Percentiles rank a stretch among this genome's conserved stretches.
Evolutionary conservation across 306 rosid genomes (phyloP).

Genomic region (Sindora glabra): DNA sequence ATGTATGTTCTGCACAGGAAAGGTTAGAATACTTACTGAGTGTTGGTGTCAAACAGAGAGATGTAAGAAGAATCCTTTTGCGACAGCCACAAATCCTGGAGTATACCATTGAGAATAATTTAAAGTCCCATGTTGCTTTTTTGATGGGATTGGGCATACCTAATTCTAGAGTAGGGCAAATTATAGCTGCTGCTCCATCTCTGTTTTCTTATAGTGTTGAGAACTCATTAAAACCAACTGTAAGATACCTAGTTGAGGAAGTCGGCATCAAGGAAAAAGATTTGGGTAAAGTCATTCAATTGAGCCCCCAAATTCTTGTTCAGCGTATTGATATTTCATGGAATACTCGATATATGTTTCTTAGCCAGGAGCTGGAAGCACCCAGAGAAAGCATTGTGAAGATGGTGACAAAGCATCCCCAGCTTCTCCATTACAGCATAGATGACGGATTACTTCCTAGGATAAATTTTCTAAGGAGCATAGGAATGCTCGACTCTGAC

Average conservation of each 20-base stretch:
- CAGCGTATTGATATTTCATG: conserved; percentile 83
- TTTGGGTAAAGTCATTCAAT: conserved; percentile 84
- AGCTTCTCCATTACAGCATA: conserved; percentile 94
- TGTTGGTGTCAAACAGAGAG: conserved; percentile 86
- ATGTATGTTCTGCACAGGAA: conserved; percentile 73
- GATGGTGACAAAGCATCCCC: conserved; percentile 96
- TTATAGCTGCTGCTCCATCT: conserved; percentile 72
- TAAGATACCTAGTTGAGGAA: conserved; percentile 82
- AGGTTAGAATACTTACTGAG: conserved; percentile 82
- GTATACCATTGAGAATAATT: conserved; percentile 79
- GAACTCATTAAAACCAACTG: conserved; percentile 83
- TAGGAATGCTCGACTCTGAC: conserved; percentile 84
- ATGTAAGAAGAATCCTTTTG: conserved; percentile 69
- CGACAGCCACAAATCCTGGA: conserved; percentile 89
- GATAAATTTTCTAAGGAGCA: conserved; percentile 89
- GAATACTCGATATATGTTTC: conserved; percentile 75
- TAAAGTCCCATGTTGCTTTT: conserved; percentile 82
- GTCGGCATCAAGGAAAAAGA: conserved; percentile 91
- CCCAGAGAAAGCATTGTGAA: conserved; percentile 82
- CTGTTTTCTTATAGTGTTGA: conserved; percentile 86
- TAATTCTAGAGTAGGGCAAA: conserved; percentile 76
- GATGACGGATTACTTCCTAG: conserved; percentile 82
- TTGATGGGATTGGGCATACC: conserved; percentile 71
- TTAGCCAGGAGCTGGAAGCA: conserved; percentile 82
- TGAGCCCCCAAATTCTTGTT: conserved; percentile 91